These are phyloP conservation scores for Cinchona pubescens DNA, from an alignment of 257 asterid species.

Conservation along the genomic window DNA sequence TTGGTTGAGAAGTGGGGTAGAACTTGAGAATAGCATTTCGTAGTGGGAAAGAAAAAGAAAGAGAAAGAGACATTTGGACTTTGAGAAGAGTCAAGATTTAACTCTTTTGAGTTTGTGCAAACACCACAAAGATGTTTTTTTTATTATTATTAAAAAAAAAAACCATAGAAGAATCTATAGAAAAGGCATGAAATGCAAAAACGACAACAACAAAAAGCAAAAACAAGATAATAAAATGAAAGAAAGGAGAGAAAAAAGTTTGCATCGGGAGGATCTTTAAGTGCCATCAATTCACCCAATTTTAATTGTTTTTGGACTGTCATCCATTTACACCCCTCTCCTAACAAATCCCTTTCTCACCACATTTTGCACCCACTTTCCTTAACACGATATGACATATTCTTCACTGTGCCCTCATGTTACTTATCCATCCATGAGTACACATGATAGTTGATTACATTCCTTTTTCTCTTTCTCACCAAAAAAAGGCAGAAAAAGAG, in stretches of 20 bases:
- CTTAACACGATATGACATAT: constrained; percentile 46
- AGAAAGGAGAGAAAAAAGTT: constrained; percentile 6
- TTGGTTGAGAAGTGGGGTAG: constrained; percentile 3
- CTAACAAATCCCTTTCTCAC: constrained; percentile 27
- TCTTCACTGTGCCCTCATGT: constrained; percentile 30
- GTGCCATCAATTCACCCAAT: constrained; percentile 48
- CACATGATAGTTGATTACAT: constrained; percentile 18
- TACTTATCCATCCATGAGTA: constrained; percentile 10
- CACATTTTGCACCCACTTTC: constrained; percentile 51
- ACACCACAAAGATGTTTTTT: constrained; percentile 24
- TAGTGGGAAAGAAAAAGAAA: constrained; percentile 45
- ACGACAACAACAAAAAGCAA: background rate
- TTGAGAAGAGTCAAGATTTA: constrained; percentile 47
- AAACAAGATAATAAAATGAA: background rate
- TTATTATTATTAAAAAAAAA: too few relatives aligned
- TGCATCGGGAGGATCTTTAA: constrained; percentile 38
- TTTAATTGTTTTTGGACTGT: constrained; percentile 42
- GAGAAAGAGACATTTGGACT: constrained; percentile 45
- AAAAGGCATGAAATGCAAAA: constrained; percentile 15
- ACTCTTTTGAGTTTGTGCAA: constrained; percentile 43
- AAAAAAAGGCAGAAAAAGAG: background rate
- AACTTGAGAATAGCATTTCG: constrained; percentile 27
- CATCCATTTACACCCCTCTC: constrained; percentile 46
- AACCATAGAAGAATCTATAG: constrained; percentile 10
- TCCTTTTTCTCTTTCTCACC: constrained; percentile 18